Base-by-base conservation (phyloP, 163 green algal species). In the Trebouxia gelatinosa region DNA sequence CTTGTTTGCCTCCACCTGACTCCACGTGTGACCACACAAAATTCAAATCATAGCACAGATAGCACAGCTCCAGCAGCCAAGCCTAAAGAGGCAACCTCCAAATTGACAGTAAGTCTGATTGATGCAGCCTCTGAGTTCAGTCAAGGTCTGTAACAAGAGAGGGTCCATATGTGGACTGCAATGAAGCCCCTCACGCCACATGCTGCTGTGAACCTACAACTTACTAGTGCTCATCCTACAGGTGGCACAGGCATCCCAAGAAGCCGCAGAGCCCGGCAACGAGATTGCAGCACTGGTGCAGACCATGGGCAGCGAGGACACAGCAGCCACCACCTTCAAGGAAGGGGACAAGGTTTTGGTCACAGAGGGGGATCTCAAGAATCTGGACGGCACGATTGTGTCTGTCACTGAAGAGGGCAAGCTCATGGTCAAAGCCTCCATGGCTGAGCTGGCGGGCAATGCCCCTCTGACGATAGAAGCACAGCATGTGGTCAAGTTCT, bases 401-500 rank as follows among this genome's bases (percentile, higher is more conserved):
- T 77, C 51, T n/a, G 74, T 89, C 6, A 70, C 38, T 3, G 89
- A 92, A 26, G 88, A 93, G 37, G 91, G 90, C 37, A 89, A 90
- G 78, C 83, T 95, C 28, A 65, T 88, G 80, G 83, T 93, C 19
- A 82, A 87, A 76, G 84, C 90, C 2, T 75, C 89, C 26, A 84
- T 93, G 71, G 75, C 86, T 16, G 89, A 81, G 51, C 89, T 94
- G 66, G 64, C 64, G 5, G 64, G 19, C 6, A 83, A 80, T 7
- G 90, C 95, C 39, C 75, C 79, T 37, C 87, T 96, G 71, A 81
- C 89, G 70, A 89, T 95, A 50, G 80, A 88, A 7, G 61, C 88
- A 3, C 67, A 83, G 6, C 88, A 97, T 84, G 80, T 99, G 40
- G 38, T 79, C 66, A 98, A 98, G 86, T 89, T 90, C 68, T 98